phyloP scores from a whole-genome alignment of 306 rosid species.

The Arachis hypogaea region DNA sequence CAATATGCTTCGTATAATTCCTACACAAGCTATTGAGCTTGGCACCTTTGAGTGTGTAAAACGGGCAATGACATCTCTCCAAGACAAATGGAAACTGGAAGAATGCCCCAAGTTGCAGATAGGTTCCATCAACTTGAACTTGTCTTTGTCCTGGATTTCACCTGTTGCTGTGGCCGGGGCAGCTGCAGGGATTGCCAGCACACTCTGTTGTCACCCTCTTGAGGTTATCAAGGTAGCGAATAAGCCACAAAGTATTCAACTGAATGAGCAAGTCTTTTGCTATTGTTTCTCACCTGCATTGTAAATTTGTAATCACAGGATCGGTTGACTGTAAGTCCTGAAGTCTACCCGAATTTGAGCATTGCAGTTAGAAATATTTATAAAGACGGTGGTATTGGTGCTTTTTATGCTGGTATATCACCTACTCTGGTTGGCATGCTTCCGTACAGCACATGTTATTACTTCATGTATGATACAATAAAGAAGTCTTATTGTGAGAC shows the following conservation, averaged over 20 bases:
- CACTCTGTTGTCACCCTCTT: slow-evolving; percentile 89
- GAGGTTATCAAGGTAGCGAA: slow-evolving; percentile 90
- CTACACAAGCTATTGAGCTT: slow-evolving; percentile 91
- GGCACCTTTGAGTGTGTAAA: slow-evolving; percentile 85
- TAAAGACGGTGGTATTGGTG: slow-evolving; percentile 86
- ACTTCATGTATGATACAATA: slow-evolving; percentile 92
- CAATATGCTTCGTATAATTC: slow-evolving; percentile 93
- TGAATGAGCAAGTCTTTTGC: background rate
- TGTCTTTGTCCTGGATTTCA: slow-evolving; percentile 84
- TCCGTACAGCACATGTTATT: slow-evolving; percentile 94
- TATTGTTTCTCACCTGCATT: too few species aligned
- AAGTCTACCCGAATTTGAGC: slow-evolving; percentile 74
- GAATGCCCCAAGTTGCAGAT: slow-evolving; percentile 65
- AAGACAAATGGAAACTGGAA: slow-evolving; percentile 63
- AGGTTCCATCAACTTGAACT: slow-evolving; percentile 62
- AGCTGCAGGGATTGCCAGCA: slow-evolving; percentile 87
- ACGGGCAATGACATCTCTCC: slow-evolving; percentile 72
- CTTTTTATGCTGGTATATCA: slow-evolving; percentile 85
- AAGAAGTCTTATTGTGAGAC: slow-evolving; percentile 76
- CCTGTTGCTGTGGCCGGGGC: slow-evolving; percentile 96
- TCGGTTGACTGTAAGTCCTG: slow-evolving; percentile 89
- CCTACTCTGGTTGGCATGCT: slow-evolving; percentile 97
- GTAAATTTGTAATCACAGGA: slow-evolving; percentile 58
- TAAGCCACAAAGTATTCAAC: slow-evolving; percentile 2
- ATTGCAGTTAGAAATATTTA: slow-evolving; percentile 78